Evolutionary conservation across 2,329 filamentous ascomycete species (phyloP).

Genomic region (Phyllosticta citrichinensis): DNA sequence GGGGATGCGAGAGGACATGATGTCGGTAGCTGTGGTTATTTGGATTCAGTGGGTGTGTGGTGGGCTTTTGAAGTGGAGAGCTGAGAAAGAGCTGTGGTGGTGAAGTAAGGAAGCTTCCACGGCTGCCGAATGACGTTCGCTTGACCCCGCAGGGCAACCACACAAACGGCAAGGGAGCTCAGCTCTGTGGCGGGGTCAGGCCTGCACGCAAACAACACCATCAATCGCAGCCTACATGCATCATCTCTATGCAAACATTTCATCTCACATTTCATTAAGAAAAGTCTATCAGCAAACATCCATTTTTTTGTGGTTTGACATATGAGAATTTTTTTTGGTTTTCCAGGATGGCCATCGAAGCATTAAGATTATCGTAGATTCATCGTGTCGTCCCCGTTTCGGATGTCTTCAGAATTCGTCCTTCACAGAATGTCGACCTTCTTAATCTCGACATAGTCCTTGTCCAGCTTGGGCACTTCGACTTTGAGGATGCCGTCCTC

Average conservation of each 20-base stretch:
- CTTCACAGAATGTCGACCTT: conserved; percentile 42
- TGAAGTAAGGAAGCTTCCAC: neutral
- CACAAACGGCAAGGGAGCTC: conserved; percentile 1
- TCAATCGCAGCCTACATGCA: neutral
- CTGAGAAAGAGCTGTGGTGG: neutral
- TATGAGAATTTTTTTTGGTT: neutral
- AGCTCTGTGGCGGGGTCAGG: neutral
- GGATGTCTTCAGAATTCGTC: neutral
- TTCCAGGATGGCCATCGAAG: neutral
- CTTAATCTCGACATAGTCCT: conserved; percentile 49
- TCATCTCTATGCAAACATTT: neutral
- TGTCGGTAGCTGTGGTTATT: neutral
- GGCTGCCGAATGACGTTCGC: conserved; percentile 3
- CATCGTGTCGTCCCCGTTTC: neutral
- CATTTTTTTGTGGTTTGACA: conserved; percentile 4
- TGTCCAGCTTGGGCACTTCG: conserved; percentile 65
- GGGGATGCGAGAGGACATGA: conserved; percentile 38
- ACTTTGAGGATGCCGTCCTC: conserved; percentile 68
- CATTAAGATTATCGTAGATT: neutral
- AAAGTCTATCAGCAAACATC: neutral
- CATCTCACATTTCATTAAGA: neutral
- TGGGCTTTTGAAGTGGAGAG: neutral
- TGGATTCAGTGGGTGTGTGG: neutral
- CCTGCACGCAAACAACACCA: neutral
- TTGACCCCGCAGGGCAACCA: conserved; percentile 2